These are phyloP conservation scores for Yamadazyma spencermartinsiae DNA, from an alignment of 1,139 yeast species.

Conservation along the genomic window DNA sequence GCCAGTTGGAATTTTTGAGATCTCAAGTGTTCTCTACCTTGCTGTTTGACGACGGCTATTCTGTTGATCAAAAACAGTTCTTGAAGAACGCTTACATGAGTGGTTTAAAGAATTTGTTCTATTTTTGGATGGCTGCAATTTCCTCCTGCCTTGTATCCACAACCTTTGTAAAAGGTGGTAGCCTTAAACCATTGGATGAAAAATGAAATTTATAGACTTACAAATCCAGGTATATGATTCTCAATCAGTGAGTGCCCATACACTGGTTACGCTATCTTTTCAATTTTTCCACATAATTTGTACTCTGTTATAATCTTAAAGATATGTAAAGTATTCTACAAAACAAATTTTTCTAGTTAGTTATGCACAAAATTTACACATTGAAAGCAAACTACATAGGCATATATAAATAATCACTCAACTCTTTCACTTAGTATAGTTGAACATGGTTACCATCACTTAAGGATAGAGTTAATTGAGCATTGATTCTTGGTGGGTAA, in stretches of 20 bases:
- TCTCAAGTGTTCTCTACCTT: conserved; percentile 3
- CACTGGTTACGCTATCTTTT: too few relatives aligned
- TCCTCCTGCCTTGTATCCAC: conserved; percentile 30
- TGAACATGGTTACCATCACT: conserved; percentile 25
- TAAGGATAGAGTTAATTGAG: conserved; percentile 33
- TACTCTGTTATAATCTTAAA: too few relatives aligned
- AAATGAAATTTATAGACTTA: neutral
- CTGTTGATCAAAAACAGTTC: conserved; percentile 16
- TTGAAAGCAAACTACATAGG: too few relatives aligned
- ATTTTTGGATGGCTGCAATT: conserved; percentile 35
- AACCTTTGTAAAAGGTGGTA: conserved; percentile 32
- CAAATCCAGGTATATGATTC: too few relatives aligned
- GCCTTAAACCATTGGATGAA: conserved; percentile 34
- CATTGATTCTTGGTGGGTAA: conserved; percentile 32
- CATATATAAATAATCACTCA: too few relatives aligned
- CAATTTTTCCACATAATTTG: too few relatives aligned
- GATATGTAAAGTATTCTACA: too few relatives aligned
- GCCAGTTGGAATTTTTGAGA: conserved; percentile 2
- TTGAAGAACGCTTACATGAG: conserved; percentile 27
- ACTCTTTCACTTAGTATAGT: conserved; percentile 7
- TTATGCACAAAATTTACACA: too few relatives aligned
- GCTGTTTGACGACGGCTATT: conserved; percentile 3
- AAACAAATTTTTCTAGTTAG: too few relatives aligned
- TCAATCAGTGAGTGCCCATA: too few relatives aligned
- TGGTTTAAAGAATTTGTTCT: conserved; percentile 32